These are phyloP conservation scores for Cucurbita moschata DNA, from an alignment of 306 rosid species.

Conservation along the genomic window DNA sequence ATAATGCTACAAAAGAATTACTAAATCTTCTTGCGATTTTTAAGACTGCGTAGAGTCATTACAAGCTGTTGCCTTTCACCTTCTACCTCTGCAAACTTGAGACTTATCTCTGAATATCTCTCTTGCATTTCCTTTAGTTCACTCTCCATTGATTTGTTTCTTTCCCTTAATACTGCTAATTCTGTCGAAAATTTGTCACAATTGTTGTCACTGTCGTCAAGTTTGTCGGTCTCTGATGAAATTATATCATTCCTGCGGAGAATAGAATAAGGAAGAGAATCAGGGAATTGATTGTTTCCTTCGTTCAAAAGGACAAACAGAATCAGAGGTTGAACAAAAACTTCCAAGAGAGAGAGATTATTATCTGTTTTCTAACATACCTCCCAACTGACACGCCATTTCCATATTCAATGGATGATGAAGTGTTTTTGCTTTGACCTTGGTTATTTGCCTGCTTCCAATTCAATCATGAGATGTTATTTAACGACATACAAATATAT, in stretches of 20 bases:
- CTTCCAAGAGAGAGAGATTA: background rate
- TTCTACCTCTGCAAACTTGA: conserved; percentile 92
- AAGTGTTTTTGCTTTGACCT: background rate
- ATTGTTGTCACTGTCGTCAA: conserved; percentile 11
- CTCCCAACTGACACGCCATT: conserved; percentile 25
- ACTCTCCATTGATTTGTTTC: conserved; percentile 64
- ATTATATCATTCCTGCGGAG: conserved; percentile 18
- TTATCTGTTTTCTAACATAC: conserved; percentile 14
- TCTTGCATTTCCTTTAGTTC: conserved; percentile 96
- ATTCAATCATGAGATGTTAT: background rate
- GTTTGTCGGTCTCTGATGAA: conserved; percentile 15
- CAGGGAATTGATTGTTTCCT: background rate
- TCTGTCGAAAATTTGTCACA: conserved; percentile 20
- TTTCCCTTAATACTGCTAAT: conserved; percentile 39
- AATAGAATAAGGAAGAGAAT: conserved; percentile 5
- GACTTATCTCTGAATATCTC: conserved; percentile 97
- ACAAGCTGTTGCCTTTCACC: conserved; percentile 96
- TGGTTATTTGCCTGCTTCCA: conserved; percentile 23
- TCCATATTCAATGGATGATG: conserved; percentile 16
- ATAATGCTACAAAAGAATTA: conserved; percentile 7
- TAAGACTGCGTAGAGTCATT: conserved; percentile 72
- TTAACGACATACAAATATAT: background rate
- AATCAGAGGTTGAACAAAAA: background rate
- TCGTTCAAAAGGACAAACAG: background rate
- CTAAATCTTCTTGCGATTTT: conserved; percentile 39